Base-by-base conservation (phyloP, 2,329 filamentous ascomycete genomes). In the Pseudogymnoascus sp. region DNA sequence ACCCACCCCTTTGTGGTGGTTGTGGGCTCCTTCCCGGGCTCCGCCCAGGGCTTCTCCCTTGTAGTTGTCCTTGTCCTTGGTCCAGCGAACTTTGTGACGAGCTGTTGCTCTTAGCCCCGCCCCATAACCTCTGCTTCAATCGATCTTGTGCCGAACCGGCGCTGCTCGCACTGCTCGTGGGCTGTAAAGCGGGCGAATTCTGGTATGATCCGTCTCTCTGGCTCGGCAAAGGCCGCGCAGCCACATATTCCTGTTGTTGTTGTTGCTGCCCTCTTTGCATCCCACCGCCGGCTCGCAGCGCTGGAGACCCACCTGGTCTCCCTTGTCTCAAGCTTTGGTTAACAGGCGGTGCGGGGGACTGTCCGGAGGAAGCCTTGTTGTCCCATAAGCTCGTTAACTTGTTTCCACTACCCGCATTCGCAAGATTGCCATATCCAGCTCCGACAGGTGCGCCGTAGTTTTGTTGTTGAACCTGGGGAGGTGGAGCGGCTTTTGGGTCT, bases 101-200 rank as follows among this genome's bases (percentile, higher is more conserved):
- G 47, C 47, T 54, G 47, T 54, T 54, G 47, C 47, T 54, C 47
- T 54, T 54, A 20, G 47, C 47, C 5, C 47, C 47, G 9, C 84
- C 85, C 80, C 91, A 91, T 50, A 96, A 76, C 64, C 90, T 79
- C 68, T 91, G 90, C 70, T 91, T 90, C 67, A 97, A 77, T 67
- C 90, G 80, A 68, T 96, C 90, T 75, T 95, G 90, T 58, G 91
- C 91, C 18, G 86, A 84, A 34, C 79, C 79, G 2, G 79, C 76
- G 38, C 70, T 70, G 41, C 41, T 20, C 2, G 79, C 76, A 38
- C 70, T 70, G 57, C 2, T 58, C 20, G 37, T 58, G 34, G 32
- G 57, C 32, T 58, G 57, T 39, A 58, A 58, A 14, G 67, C 62
- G 59, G 41, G 71, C 65, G 66, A 75, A 58, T 73, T 82, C 76